These are phyloP conservation scores for Calonectria hawksworthii DNA, from an alignment of 2,329 filamentous ascomycete species.

Conservation along the genomic window DNA sequence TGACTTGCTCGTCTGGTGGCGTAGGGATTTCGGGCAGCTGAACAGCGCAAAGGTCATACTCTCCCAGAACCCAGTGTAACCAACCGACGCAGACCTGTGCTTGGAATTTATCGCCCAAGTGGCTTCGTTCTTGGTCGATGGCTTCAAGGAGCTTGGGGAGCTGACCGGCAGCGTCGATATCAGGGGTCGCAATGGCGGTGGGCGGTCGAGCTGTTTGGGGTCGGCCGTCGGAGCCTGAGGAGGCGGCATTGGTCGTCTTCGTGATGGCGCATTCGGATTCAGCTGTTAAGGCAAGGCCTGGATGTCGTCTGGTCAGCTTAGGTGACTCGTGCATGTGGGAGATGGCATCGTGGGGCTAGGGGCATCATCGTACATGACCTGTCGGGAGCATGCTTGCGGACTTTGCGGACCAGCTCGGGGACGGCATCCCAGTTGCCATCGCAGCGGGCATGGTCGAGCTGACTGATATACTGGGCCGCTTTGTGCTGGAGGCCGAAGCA, in stretches of 20 bases:
- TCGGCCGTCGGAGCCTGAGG: slow-evolving; percentile 34
- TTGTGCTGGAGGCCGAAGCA: slow-evolving; percentile 68
- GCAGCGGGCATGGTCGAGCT: slow-evolving; percentile 89
- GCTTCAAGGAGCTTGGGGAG: slow-evolving; percentile 67
- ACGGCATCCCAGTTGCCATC: slow-evolving; percentile 89
- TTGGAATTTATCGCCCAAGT: slow-evolving; percentile 77
- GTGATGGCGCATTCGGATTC: slow-evolving; percentile 77
- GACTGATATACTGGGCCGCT: slow-evolving; percentile 83
- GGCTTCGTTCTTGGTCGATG: slow-evolving; percentile 69
- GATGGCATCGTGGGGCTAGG: slow-evolving; percentile 16
- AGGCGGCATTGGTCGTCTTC: slow-evolving; percentile 60
- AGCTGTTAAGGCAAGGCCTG: slow-evolving; percentile 79
- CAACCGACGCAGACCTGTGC: slow-evolving; percentile 87
- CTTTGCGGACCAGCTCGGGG: slow-evolving; percentile 90
- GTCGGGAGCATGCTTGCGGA: slow-evolving; percentile 92
- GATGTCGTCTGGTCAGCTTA: slow-evolving; percentile 27
- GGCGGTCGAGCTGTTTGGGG: slow-evolving; percentile 53
- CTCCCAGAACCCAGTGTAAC: slow-evolving; percentile 83
- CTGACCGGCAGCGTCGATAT: slow-evolving; percentile 61
- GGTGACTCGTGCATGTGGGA: slow-evolving; percentile 1
- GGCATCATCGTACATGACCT: slow-evolving; percentile 77
- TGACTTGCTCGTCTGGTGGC: slow-evolving; percentile 65
- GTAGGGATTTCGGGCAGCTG: slow-evolving; percentile 76
- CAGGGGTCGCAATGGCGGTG: slow-evolving; percentile 56
- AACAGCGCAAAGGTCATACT: slow-evolving; percentile 69